Percentiles rank a stretch among this genome's conserved stretches.
Conservation (phyloP, 305 asterid species). For the Fraxinus dipetala region DNA sequence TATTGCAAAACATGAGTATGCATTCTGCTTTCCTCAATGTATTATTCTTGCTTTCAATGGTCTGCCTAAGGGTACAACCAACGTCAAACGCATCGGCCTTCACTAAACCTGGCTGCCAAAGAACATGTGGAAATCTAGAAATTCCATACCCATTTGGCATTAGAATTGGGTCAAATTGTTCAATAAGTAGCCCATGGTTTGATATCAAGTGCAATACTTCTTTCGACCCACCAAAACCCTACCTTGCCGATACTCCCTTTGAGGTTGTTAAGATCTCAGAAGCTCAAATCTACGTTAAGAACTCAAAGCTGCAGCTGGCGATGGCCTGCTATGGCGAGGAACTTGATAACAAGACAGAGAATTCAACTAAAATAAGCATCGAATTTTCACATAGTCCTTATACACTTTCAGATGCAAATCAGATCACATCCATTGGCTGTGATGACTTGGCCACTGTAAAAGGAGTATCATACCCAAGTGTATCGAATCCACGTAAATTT, state of each 20-base stretch:
- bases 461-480: background rate
- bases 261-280: background rate
- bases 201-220: background rate
- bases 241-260: background rate
- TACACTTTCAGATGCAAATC: background rate
- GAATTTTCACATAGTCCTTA: background rate
- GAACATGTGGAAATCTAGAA: background rate
- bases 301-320: background rate
- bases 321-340: background rate
- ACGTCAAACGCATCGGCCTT: background rate
- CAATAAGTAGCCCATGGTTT: background rate
- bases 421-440: slow-evolving; percentile 19
- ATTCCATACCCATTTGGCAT: background rate
- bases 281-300: background rate
- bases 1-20: background rate
- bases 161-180: background rate
- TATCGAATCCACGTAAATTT: background rate
- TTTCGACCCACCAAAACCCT: background rate
- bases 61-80: background rate
- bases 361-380: background rate
- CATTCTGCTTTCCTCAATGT: background rate
- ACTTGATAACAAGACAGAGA: background rate
- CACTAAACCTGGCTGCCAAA: background rate
- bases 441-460: slow-evolving; percentile 15
- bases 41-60: background rate